phyloP scores from a whole-genome alignment of 78 protist species.

The Salpingoeca rosetta region DNA sequence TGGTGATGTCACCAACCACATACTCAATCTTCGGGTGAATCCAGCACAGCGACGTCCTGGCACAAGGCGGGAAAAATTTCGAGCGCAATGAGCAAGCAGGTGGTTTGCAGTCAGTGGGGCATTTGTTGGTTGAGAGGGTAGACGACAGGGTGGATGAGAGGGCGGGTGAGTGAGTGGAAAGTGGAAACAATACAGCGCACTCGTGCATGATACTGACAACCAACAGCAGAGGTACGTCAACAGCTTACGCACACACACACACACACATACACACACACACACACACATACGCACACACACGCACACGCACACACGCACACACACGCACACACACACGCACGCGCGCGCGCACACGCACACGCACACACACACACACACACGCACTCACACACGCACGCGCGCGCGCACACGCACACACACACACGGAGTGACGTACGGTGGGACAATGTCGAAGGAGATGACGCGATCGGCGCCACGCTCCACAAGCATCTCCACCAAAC shows the following conservation, averaged over 20 bases:
- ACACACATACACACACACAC: too few species aligned
- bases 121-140: too few species aligned
- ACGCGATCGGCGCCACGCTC: conserved; percentile 41
- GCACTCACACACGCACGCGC: conserved; percentile 17
- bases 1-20: conserved; percentile 27
- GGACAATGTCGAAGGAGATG: not conserved
- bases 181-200: not conserved
- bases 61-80: not conserved
- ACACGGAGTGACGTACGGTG: not conserved
- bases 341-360: too few species aligned
- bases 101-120: too few species aligned
- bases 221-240: not conserved
- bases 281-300: too few species aligned
- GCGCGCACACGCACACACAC: conserved; percentile 16
- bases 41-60: not conserved
- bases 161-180: not conserved
- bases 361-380: conserved; percentile 9
- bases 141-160: not conserved
- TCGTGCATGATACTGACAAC: not conserved
- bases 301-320: too few species aligned
- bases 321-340: too few species aligned
- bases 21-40: conserved; percentile 20
- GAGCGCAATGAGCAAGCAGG: too few species aligned
- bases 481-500: conserved; percentile 61
- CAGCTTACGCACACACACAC: too few species aligned